phyloP scores from a whole-genome alignment of 108 stramenopile genomes.

The Nitzschia inconspicua region DNA sequence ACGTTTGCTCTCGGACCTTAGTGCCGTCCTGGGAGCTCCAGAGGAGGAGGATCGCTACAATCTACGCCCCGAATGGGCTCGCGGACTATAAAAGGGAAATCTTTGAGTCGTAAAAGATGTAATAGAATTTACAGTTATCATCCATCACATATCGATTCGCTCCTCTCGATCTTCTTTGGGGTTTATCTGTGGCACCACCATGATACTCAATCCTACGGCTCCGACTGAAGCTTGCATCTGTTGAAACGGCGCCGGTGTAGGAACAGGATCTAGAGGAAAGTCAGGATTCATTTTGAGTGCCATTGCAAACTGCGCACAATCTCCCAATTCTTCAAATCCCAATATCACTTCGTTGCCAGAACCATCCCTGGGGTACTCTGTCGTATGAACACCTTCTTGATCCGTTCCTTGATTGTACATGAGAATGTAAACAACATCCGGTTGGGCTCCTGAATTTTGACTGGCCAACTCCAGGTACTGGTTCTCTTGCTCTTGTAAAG shows the following conservation, averaged over 20 bases:
- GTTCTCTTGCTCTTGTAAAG: background rate
- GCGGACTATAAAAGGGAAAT: too few relatives aligned
- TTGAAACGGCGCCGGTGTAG: background rate
- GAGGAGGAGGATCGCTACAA: slow-evolving; percentile 1
- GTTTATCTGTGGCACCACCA: too few relatives aligned
- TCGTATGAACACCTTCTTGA: slow-evolving; percentile 44
- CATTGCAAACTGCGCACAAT: slow-evolving; percentile 30
- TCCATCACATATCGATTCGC: too few relatives aligned
- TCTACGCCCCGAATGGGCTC: background rate
- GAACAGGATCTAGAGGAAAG: background rate
- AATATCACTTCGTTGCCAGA: slow-evolving; percentile 40
- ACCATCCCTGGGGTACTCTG: slow-evolving; percentile 41
- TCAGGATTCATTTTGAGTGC: slow-evolving; percentile 12
- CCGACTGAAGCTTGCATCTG: too few relatives aligned
- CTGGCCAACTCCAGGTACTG: background rate
- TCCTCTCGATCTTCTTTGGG: too few relatives aligned
- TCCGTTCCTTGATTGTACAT: slow-evolving; percentile 42
- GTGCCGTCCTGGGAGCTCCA: background rate
- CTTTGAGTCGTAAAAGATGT: too few relatives aligned
- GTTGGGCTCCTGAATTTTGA: background rate
- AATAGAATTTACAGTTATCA: too few relatives aligned
- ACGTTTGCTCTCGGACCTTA: background rate
- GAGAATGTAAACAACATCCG: slow-evolving; percentile 39
- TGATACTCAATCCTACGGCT: too few relatives aligned
- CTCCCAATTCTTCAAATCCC: slow-evolving; percentile 34